Base-by-base conservation (phyloP, 148 eudicot species). In the Limonium bicolor region DNA sequence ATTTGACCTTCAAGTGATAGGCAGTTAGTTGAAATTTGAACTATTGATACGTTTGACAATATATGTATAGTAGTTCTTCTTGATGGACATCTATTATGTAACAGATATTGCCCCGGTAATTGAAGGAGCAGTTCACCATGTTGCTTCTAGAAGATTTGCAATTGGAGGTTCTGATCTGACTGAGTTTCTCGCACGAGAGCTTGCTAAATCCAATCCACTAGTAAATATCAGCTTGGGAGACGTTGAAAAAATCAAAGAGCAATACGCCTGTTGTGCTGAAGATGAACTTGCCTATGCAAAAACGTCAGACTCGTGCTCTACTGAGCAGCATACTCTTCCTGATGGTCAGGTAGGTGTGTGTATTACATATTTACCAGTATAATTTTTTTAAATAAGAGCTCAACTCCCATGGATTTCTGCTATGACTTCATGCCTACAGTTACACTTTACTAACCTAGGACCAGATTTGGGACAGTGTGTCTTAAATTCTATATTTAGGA, bases 331-430 rank as follows among this genome's bases (percentile, higher is more conserved):
- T 48, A 78, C 77, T 49, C 71, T 90, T 26, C 99, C 99, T 34
- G 99, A 90, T 73, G 99, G 99, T 30, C 99, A 90, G 94, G 97
- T 84, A n/a, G n/a, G n/a, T n/a, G n/a, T n/a, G n/a, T n/a, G n/a
- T n/a, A n/a, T n/a, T n/a, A n/a, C n/a, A n/a, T n/a, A n/a, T n/a
- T n/a, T n/a, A n/a, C n/a, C n/a, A n/a, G n/a, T n/a, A n/a, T n/a
- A n/a, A n/a, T n/a, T n/a, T n/a, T n/a, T n/a, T n/a, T n/a, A n/a
- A n/a, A n/a, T n/a, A n/a, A n/a, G n/a, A n/a, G n/a, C n/a, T n/a
- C n/a, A n/a, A n/a, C n/a, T n/a, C n/a, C n/a, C n/a, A n/a, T n/a
- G n/a, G n/a, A n/a, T n/a, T n/a, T n/a, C n/a, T n/a, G n/a, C n/a
- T n/a, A n/a, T n/a, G n/a, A n/a, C n/a, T n/a, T n/a, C n/a, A n/a